Base-by-base conservation (phyloP, 2,329 filamentous ascomycete species). In the Aspergillus ochraceus region DNA sequence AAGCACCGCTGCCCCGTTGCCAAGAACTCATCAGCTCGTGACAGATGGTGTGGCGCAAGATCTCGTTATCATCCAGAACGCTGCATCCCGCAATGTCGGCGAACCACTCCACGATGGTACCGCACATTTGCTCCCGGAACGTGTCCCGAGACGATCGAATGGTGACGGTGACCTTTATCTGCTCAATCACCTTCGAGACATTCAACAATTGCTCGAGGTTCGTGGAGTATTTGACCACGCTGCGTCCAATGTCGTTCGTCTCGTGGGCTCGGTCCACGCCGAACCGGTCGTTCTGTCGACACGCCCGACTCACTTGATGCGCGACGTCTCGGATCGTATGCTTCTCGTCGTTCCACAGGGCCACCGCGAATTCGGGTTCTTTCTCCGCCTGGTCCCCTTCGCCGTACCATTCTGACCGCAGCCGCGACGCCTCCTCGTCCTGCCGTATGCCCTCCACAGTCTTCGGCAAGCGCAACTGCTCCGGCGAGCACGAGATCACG, bases 311-410 rank as follows among this genome's bases (percentile, higher is more conserved):
- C 22, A 99, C 91, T 74, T 98, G 94, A 59, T 96, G 88, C 66
- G 89, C 84, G 6, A 99, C 94, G 73, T 99, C 95, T 51, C 88
- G 86, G 49, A 98, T 89, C 0, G 95, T 99, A 74, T 99, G 95
- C 76, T 99, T 99, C 78, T 99, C 95, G 65, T 99, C 95, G 68
- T 99, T 99, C 95, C 95, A 99, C 5, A 99, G 81, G 17, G 97
- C 81, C 49, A 99, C 80, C 5, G 91, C 90, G 74, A 90, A 99
- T 68, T 97, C 91, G 12, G 86, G 86, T 24, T 88, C 83, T 2
- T 86, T 81, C 58, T 88, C 85, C 6, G 77, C 72, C 42, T 86
- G 80, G 67, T 90, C 86, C 1, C 85, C 86, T 45, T 79, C 77
- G 36, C 84, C 81, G 66, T 93, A 95, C 76, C 92, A 93, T 52